Conservation (phyloP, 2,329 filamentous ascomycete species). For the Aquanectria penicillioides region DNA sequence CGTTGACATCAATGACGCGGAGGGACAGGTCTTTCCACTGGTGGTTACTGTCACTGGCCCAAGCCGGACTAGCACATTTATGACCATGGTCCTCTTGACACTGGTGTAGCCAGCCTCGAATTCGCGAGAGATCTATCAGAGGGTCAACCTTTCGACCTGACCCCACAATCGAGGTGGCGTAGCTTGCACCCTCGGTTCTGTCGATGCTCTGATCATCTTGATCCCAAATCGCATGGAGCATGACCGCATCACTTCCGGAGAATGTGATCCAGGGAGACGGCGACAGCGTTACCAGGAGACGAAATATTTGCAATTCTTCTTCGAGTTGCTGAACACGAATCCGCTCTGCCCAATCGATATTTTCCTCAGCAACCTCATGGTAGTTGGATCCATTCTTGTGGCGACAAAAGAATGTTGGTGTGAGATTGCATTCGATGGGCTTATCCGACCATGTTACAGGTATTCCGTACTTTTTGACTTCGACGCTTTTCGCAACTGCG, state of each 20-base stretch:
- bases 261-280: constrained; percentile 7
- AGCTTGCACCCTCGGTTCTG: background rate
- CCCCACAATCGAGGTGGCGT: background rate
- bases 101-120: constrained; percentile 13
- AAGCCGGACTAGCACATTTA: background rate
- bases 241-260: background rate
- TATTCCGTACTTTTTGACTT: constrained; percentile 15
- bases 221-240: constrained; percentile 13
- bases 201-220: background rate
- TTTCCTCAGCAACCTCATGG: background rate
- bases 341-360: background rate
- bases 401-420: background rate
- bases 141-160: constrained; percentile 5
- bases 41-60: background rate
- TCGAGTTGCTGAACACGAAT: background rate
- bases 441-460: background rate
- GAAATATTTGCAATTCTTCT: background rate
- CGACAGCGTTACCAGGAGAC: background rate
- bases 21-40: background rate
- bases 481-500: background rate
- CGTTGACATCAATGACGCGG: constrained; percentile 15
- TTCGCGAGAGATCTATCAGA: background rate
- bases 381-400: background rate
- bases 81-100: constrained; percentile 20
- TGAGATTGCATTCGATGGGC: constrained; percentile 8